Evolutionary conservation across 208 protist species (phyloP).

Genomic region (Acanthamoeba rhysodes): DNA sequence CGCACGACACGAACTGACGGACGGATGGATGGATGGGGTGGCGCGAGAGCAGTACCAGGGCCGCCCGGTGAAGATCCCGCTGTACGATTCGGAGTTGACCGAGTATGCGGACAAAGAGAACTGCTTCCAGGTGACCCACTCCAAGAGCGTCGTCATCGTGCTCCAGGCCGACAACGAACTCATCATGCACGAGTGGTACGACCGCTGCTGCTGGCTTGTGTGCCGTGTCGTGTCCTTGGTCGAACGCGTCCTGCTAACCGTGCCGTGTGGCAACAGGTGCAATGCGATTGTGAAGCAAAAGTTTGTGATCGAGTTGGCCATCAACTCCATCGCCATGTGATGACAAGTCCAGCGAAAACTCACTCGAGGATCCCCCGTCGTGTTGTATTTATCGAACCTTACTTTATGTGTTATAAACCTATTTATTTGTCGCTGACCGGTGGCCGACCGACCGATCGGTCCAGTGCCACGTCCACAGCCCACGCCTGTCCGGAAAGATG

Average conservation of each 20-base stretch:
- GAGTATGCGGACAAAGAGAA: slow-evolving; percentile 69
- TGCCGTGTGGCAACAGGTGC: slow-evolving; percentile 29
- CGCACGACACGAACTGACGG: neutral
- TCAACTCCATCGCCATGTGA: slow-evolving; percentile 73
- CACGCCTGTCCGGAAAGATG: no score
- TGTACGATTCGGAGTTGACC: slow-evolving; percentile 65
- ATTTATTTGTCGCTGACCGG: no score
- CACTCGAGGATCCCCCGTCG: no score
- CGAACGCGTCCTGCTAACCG: neutral
- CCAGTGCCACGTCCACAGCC: no score
- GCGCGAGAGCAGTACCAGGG: slow-evolving; percentile 14
- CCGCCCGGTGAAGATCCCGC: slow-evolving; percentile 62
- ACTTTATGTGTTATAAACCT: no score
- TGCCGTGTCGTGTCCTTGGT: neutral
- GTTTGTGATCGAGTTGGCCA: slow-evolving; percentile 75
- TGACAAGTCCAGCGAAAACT: no score
- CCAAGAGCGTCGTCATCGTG: neutral
- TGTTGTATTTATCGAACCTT: no score
- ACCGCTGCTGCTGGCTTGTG: neutral
- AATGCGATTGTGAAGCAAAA: slow-evolving; percentile 77
- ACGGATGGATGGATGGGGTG: neutral
- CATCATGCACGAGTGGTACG: slow-evolving; percentile 63
- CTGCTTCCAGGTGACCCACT: slow-evolving; percentile 60
- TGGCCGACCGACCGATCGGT: no score
- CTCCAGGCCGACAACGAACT: slow-evolving; percentile 64